Percentiles rank a stretch among this genome's conserved stretches.
Evolutionary conservation across 2,329 filamentous ascomycete species (phyloP).

Genomic region (Botrytis sinoallii): DNA sequence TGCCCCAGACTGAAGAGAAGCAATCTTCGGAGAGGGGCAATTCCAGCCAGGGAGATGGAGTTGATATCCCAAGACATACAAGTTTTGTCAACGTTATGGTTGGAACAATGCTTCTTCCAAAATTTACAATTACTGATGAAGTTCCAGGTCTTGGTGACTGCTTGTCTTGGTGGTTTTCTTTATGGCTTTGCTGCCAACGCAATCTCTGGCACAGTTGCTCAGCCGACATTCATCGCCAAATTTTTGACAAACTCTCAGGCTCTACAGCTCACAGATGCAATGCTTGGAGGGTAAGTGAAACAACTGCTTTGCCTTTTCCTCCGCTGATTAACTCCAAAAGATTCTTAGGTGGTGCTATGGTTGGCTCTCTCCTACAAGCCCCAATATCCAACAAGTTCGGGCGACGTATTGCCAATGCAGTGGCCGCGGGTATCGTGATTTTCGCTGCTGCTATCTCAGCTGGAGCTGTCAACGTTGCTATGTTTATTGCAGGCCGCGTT

Average conservation of each 20-base stretch:
- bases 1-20: slow-evolving; percentile 2
- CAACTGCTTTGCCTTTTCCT: background rate
- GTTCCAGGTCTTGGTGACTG: slow-evolving; percentile 7
- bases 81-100: slow-evolving; percentile 12
- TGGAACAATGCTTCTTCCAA: background rate
- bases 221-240: slow-evolving; percentile 14
- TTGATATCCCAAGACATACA: slow-evolving; percentile 12
- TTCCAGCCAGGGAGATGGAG: background rate
- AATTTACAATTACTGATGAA: background rate
- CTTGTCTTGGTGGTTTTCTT: slow-evolving; percentile 15
- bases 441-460: slow-evolving; percentile 26
- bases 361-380: slow-evolving; percentile 10
- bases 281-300: slow-evolving; percentile 7
- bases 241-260: slow-evolving; percentile 9
- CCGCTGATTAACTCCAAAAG: background rate
- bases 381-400: slow-evolving; percentile 13
- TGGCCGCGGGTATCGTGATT: slow-evolving; percentile 24
- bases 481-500: slow-evolving; percentile 13
- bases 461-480: slow-evolving; percentile 21
- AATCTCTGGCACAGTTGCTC: slow-evolving; percentile 10
- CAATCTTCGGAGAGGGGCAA: background rate
- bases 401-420: slow-evolving; percentile 11
- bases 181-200: slow-evolving; percentile 12
- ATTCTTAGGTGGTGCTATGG: slow-evolving; percentile 8
- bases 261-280: slow-evolving; percentile 12